A percentile compares a stretch with the other conserved stretches of the same genome.
These are phyloP conservation scores for Vitis cinerea DNA, from an alignment of 164 flowering plant species.

Conservation along the genomic window DNA sequence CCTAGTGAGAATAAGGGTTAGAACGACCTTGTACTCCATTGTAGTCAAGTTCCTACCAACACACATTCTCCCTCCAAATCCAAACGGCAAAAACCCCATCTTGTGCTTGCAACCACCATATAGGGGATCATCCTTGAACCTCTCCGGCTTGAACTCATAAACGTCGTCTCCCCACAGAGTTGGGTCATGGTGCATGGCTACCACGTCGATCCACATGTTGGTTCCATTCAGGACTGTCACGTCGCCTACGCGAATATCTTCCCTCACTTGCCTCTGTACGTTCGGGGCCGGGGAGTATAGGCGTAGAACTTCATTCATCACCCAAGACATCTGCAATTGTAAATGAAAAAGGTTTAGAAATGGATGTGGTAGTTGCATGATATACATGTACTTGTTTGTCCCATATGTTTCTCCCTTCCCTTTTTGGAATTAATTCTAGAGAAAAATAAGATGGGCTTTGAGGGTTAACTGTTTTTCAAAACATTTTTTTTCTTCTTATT, in stretches of 20 bases:
- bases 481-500: too few relatives aligned
- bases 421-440: too few relatives aligned
- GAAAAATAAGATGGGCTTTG: too few relatives aligned
- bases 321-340: constrained; percentile 80
- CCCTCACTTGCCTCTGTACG: constrained; percentile 72
- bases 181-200: constrained; percentile 79
- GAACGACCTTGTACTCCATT: constrained; percentile 81
- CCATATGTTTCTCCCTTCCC: too few relatives aligned
- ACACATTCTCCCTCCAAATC: constrained; percentile 94
- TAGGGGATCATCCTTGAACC: constrained; percentile 56
- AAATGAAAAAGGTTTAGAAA: too few relatives aligned
- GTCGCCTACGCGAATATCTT: constrained; percentile 57
- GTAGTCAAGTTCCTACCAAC: constrained; percentile 61
- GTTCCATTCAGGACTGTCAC: constrained; percentile 66
- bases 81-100: constrained; percentile 89
- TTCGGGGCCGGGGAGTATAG: constrained; percentile 84
- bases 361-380: too few relatives aligned
- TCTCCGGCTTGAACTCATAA: constrained; percentile 73
- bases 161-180: constrained; percentile 77
- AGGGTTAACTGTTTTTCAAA: too few relatives aligned
- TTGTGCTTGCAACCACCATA: constrained; percentile 80
- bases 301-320: constrained; percentile 73
- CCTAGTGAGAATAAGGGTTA: constrained; percentile 52
- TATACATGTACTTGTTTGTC: too few relatives aligned
- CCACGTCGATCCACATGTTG: constrained; percentile 86